Conservation (phyloP, 2,329 filamentous ascomycete genomes). For the Trichothecium roseum region DNA sequence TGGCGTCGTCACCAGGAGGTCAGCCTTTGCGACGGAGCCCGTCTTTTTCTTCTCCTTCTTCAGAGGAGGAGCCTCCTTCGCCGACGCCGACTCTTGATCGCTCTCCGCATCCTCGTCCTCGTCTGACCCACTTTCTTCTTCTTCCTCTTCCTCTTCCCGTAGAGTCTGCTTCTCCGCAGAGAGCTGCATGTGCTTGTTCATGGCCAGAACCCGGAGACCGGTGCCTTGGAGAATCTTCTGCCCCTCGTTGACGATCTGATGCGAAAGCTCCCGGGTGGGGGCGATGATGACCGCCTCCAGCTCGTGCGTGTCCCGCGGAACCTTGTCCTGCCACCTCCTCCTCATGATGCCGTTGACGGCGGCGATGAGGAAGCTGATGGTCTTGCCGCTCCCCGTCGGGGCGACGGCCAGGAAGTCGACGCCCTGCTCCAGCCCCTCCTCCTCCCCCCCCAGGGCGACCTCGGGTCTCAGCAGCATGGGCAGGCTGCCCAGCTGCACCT, state of each 20-base stretch:
- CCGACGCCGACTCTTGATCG: conserved; percentile 10
- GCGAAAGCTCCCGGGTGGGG: conserved; percentile 68
- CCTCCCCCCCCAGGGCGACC: conserved; percentile 32
- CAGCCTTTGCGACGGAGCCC: conserved; percentile 17
- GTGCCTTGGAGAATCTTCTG: conserved; percentile 70
- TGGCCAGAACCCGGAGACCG: conserved; percentile 66
- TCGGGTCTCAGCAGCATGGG: conserved; percentile 61
- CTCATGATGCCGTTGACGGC: conserved; percentile 66
- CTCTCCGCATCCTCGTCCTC: conserved; percentile 23
- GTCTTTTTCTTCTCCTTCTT: no score
- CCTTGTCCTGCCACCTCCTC: conserved; percentile 34
- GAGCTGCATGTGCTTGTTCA: conserved; percentile 77
- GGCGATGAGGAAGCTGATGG: conserved; percentile 82
- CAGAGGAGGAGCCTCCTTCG: conserved; percentile 8
- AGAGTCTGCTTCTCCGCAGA: conserved; percentile 33
- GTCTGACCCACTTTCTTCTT: conserved; percentile 22
- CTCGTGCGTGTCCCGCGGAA: conserved; percentile 27
- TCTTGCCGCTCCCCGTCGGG: conserved; percentile 95
- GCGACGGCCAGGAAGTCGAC: conserved; percentile 81
- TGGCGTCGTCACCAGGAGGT: conserved; percentile 30
- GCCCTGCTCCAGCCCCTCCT: conserved; percentile 21
- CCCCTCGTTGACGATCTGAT: conserved; percentile 76
- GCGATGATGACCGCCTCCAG: conserved; percentile 63
- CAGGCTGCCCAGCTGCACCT: conserved; percentile 82
- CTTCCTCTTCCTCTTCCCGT: conserved; percentile 17